Evolutionary conservation across 2,329 filamentous ascomycete genomes (phyloP), one percentile per base, ranked within the genome.

Genomic region (Coleophoma cylindrospora): DNA sequence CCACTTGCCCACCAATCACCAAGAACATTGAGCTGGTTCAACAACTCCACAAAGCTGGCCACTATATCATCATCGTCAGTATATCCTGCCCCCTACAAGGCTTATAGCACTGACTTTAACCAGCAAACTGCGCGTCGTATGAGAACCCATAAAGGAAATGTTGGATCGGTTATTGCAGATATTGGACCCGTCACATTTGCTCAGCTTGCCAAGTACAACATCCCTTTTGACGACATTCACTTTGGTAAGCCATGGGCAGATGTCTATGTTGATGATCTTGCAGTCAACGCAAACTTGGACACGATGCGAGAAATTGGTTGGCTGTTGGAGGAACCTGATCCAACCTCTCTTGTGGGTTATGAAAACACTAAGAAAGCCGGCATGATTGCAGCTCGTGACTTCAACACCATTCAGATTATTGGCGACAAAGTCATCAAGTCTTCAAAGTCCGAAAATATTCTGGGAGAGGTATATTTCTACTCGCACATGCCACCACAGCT

Each of bases 381-480:
- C 43, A 65, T 66, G 61, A 56, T 64, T 5, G 60, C 60, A 2
- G 60, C 61, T 3, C 58, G 63, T 3, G 59, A 63, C 52, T 66
- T 66, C 53, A 66, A 65, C 53, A 61, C 57, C 10, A 61, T 64
- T 43, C 63, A 65, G 51, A 61, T 61, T 49, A 56, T 62, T 50
- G 57, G 60, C 52, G 55, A 62, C 53, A 59, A 61, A 50, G 60
- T 65, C 33, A 58, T 64, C 49, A 66, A 66, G 49, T 63, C 62
- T 21, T 62, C 58, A 53, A 64, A 61, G 53, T 62, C 57, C 4
- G 61, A 62, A 33, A 61, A 60, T 45, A 64, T 66, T 33, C 54
- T 66, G 5, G 62, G 64, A 50, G 64, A 66, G 50, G 50, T 66
- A n/a, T 66, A 57, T 48, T 66, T 66, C 52, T 66, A 65, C 52